Conservation (phyloP, 1,284 basidiomycete species). For the Ustilago hordei region DNA sequence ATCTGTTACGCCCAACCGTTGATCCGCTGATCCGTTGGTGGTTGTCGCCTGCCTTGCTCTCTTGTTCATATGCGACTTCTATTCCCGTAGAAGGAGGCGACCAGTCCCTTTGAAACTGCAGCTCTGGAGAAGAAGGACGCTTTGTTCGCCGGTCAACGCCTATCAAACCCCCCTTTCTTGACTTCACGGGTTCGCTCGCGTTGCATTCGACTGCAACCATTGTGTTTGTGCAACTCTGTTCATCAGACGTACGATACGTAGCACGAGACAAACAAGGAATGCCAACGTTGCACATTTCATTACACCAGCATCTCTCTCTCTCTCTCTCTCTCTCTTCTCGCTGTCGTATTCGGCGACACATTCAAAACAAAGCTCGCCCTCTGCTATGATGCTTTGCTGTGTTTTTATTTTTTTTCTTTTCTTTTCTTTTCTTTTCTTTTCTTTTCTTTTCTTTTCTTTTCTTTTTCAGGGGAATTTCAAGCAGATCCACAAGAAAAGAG, state of each 20-base stretch:
- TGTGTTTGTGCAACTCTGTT: not conserved
- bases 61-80: not conserved
- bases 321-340: not conserved
- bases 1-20: not conserved
- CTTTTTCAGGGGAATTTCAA: not conserved
- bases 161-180: not conserved
- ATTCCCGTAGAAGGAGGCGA: not conserved
- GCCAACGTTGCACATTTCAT: not conserved
- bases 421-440: too few relatives aligned
- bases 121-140: not conserved
- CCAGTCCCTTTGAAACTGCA: conserved; percentile 1
- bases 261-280: not conserved
- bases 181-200: conserved; percentile 1
- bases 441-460: not conserved
- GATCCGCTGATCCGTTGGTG: not conserved
- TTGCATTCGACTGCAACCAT: not conserved
- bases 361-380: not conserved
- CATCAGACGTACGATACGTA: not conserved
- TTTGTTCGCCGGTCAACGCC: conserved; percentile 7
- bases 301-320: not conserved
- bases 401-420: not conserved
- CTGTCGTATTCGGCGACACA: not conserved
- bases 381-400: not conserved
- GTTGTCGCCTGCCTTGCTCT: not conserved
- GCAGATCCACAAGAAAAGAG: conserved; percentile 1